Base-by-base conservation (phyloP, 805 yeast species). In the Yamadazyma paraphyllophila region DNA sequence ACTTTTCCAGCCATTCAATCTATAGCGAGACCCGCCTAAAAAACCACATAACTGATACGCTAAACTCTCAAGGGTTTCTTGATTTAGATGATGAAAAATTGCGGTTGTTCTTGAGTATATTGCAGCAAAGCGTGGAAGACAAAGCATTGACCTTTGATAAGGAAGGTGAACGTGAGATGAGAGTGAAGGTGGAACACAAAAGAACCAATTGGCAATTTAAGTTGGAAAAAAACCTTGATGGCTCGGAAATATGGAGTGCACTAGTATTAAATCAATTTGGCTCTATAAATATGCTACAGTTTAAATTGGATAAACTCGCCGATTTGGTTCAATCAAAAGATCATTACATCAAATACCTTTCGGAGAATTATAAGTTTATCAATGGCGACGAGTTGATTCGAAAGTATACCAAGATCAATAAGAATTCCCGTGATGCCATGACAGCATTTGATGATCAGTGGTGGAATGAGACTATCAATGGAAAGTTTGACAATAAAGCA, bases 331-430 rank as follows among this genome's bases (percentile, higher is more conserved):
- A 49, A 2, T 50, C 47, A 5, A 66, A 66, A 44, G 75, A 69
- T 44, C 55, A 58, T 24, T 70, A 65, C 48, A 59, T 54, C 38
- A 52, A 51, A 46, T 71, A 63, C 35, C 53, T 69, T 33, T 51
- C 58, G 24, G 70, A 65, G 37, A 71, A 69, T 50, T 67, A 65
- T 49, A 62, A 56, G 44, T 57, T 61, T 2, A 53, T 63, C 33
- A 66, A 67, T 44, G 73, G 73, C 2, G 51, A 57, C 4, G 73
- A 67, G 35, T 53, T 67, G 27, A 56, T 71, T 29, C 53, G 51
- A 26, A 63, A 59, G 43, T 71, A 62, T 50, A 45, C 47, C 39
- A 49, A 49, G 35, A 63, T 57, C 44, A 44, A 46, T 16, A 29
- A 27, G 7, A 15, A 36, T 15, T 12, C 36, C 5, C 24, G 25